phyloP scores from a whole-genome alignment of 2,329 filamentous ascomycete genomes.

The Colletotrichum truncatum region DNA sequence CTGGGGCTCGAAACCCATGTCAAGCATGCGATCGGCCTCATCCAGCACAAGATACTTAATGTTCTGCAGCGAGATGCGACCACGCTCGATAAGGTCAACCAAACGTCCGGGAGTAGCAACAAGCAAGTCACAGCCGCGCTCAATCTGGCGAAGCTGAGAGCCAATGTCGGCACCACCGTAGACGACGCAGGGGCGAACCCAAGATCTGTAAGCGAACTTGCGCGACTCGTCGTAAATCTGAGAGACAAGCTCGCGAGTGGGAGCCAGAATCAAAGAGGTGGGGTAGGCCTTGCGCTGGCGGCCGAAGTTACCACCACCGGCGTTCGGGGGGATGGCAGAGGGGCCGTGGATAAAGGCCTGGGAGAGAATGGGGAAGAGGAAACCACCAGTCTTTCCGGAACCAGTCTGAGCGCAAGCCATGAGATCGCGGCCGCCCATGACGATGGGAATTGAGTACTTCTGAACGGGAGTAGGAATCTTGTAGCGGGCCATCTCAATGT shows the following conservation, averaged over 20 bases:
- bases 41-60: constrained; percentile 99
- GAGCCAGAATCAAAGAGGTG: constrained; percentile 93
- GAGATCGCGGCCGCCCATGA: constrained; percentile 96
- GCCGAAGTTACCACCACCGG: constrained; percentile 77
- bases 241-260: constrained; percentile 97
- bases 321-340: constrained; percentile 70
- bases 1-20: constrained; percentile 99
- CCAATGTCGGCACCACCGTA: constrained; percentile 99
- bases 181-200: constrained; percentile 97
- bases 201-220: constrained; percentile 98
- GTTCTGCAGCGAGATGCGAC: constrained; percentile 95
- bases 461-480: constrained; percentile 96
- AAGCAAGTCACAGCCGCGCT: constrained; percentile 94
- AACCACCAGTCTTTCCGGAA: constrained; percentile 99
- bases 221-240: constrained; percentile 98
- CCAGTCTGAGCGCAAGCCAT: constrained; percentile 99
- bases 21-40: constrained; percentile 99
- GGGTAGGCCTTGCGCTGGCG: constrained; percentile 98
- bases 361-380: constrained; percentile 98
- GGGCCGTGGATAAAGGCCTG: constrained; percentile 94
- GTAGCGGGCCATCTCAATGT: constrained; percentile 95
- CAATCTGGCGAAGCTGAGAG: constrained; percentile 96
- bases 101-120: constrained; percentile 97
- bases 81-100: constrained; percentile 97
- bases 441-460: constrained; percentile 99